Conservation (phyloP, 2,329 filamentous ascomycete species). For the Aspergillus neotritici region DNA sequence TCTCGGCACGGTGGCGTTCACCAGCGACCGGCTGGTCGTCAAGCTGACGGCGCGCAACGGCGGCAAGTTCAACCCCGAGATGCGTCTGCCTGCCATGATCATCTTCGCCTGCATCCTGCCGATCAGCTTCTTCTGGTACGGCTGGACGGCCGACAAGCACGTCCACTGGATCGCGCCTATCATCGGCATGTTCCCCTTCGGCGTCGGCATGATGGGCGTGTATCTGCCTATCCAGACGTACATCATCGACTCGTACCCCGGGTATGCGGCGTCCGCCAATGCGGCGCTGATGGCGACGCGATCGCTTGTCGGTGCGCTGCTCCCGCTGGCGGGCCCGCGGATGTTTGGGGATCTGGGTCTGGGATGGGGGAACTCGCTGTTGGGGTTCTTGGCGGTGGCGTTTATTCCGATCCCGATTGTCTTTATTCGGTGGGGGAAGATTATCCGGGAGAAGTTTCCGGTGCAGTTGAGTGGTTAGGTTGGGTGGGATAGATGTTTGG, state of each 20-base stretch:
- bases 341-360: conserved; percentile 43
- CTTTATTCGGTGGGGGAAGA: no score
- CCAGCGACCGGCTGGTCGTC: conserved; percentile 30
- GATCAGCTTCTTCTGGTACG: conserved; percentile 53
- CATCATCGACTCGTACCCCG: conserved; percentile 52
- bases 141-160: conserved; percentile 51
- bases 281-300: conserved; percentile 52
- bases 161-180: conserved; percentile 58
- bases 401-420: conserved; percentile 36
- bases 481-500: no score
- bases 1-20: conserved; percentile 31
- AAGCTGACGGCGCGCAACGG: conserved; percentile 33
- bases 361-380: conserved; percentile 48
- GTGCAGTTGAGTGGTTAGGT: no score
- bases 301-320: conserved; percentile 51
- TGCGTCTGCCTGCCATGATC: conserved; percentile 52
- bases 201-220: conserved; percentile 50
- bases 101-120: conserved; percentile 51
- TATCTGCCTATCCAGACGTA: conserved; percentile 58
- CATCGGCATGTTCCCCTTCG: conserved; percentile 52
- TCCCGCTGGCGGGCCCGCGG: conserved; percentile 55
- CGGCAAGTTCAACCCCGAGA: conserved; percentile 41
- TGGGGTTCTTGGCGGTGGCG: conserved; percentile 51
- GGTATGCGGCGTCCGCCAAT: conserved; percentile 44
- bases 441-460: no score